phyloP scores from a whole-genome alignment of 345 rosid species.

The Cochlearia excelsa region DNA sequence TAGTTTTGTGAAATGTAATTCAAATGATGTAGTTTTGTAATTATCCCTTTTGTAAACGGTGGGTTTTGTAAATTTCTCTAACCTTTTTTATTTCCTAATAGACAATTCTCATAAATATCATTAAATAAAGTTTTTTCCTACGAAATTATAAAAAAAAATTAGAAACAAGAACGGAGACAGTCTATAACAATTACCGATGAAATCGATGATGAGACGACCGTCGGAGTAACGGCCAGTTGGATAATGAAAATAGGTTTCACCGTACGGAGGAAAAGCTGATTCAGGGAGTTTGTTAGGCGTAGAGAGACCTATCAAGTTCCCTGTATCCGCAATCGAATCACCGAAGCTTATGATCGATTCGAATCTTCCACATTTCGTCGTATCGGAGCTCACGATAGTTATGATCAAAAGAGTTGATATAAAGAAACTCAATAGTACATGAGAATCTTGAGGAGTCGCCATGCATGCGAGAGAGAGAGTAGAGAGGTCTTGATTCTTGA shows the following conservation, averaged over 20 bases:
- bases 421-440: not conserved
- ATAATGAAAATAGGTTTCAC: slow-evolving; percentile 42
- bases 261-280: slow-evolving; percentile 41
- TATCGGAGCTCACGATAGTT: not conserved
- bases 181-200: slow-evolving; percentile 46
- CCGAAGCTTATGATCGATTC: slow-evolving; percentile 53
- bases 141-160: too few relatives aligned
- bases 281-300: slow-evolving; percentile 2
- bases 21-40: not conserved
- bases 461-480: not conserved
- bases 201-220: slow-evolving; percentile 54
- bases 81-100: too few relatives aligned
- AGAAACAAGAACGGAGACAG: too few relatives aligned
- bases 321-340: slow-evolving; percentile 55
- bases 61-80: not conserved
- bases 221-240: slow-evolving; percentile 48
- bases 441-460: slow-evolving; percentile 3
- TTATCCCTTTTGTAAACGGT: not conserved
- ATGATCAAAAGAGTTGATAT: slow-evolving; percentile 8
- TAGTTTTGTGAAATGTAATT: not conserved
- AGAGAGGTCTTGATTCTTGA: too few relatives aligned
- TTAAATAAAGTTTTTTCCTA: too few relatives aligned
- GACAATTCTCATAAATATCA: too few relatives aligned
- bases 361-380: slow-evolving; percentile 11
- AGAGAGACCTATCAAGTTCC: slow-evolving; percentile 38